A percentile compares a stretch with the other conserved stretches of the same genome.
Evolutionary conservation across 1,284 basidiomycete genomes (phyloP).

Genomic region (Marasmius oreades): DNA sequence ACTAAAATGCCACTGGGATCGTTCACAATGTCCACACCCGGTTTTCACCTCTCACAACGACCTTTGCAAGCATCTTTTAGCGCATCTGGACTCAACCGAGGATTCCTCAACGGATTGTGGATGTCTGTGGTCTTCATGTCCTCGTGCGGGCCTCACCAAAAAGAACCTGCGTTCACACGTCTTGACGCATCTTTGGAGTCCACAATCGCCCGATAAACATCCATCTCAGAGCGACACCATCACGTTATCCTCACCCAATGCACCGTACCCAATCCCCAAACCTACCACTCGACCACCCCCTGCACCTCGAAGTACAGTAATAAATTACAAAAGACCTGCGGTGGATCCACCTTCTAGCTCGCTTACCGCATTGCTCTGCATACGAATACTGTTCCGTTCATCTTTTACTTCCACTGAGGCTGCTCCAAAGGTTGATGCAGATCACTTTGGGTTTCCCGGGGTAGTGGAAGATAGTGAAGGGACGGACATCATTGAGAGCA

Average conservation of each 20-base stretch:
- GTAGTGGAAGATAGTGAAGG: constrained; percentile 64
- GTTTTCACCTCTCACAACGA: constrained; percentile 49
- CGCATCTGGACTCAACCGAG: constrained; percentile 40
- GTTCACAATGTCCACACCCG: constrained; percentile 46
- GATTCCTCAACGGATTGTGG: constrained; percentile 40
- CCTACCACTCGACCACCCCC: constrained; percentile 64
- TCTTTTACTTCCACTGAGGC: constrained; percentile 68
- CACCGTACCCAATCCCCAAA: constrained; percentile 51
- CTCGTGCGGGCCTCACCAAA: constrained; percentile 42
- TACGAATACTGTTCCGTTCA: constrained; percentile 71
- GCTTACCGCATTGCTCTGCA: constrained; percentile 69
- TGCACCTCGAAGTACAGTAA: constrained; percentile 53
- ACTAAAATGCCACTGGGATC: constrained; percentile 71
- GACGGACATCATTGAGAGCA: constrained; percentile 36
- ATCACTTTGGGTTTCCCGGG: constrained; percentile 82
- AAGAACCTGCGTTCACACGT: constrained; percentile 57
- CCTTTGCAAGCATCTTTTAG: constrained; percentile 66
- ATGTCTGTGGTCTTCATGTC: constrained; percentile 69
- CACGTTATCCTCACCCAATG: constrained; percentile 51
- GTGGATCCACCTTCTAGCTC: constrained; percentile 68
- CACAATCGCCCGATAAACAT: constrained; percentile 48
- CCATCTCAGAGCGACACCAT: constrained; percentile 67
- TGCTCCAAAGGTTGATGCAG: constrained; percentile 69
- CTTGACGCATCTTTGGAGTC: constrained; percentile 67
- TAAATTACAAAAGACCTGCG: constrained; percentile 53